Evolutionary conservation across 1,284 basidiomycete species (phyloP).

Genomic region (Mixia osmundae): DNA sequence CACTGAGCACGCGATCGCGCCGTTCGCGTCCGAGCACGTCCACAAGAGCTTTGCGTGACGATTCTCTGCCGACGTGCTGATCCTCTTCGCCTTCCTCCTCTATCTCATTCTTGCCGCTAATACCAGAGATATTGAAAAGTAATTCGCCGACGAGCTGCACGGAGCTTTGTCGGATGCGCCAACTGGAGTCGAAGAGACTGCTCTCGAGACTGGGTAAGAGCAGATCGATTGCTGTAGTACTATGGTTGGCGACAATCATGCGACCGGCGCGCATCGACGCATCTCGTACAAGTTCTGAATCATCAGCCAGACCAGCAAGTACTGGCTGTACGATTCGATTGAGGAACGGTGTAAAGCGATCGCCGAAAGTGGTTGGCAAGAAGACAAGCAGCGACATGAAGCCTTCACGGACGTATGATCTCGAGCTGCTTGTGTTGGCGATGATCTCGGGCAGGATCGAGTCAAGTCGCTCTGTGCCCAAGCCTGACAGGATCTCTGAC

Average conservation of each 20-base stretch:
- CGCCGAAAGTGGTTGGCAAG: conserved; percentile 85
- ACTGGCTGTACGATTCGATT: conserved; percentile 88
- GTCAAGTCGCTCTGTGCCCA: conserved; percentile 93
- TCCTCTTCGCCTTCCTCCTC: conserved; percentile 42
- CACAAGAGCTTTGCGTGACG: conserved; percentile 57
- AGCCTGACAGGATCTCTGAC: conserved; percentile 78
- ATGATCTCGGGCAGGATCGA: conserved; percentile 85
- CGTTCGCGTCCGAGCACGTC: conserved; percentile 75
- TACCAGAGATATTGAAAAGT: conserved; percentile 93
- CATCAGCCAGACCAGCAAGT: conserved; percentile 71
- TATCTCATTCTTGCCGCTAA: conserved; percentile 62
- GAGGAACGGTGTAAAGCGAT: conserved; percentile 83
- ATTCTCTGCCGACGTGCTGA: conserved; percentile 34
- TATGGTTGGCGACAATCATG: conserved; percentile 95
- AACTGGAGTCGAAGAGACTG: conserved; percentile 81
- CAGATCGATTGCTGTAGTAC: conserved; percentile 72
- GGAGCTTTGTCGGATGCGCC: conserved; percentile 85
- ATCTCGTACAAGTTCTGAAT: conserved; percentile 49
- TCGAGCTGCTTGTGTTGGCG: conserved; percentile 64
- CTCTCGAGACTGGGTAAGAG: conserved; percentile 81
- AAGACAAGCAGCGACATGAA: conserved; percentile 96
- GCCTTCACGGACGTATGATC: conserved; percentile 83
- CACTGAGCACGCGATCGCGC: conserved; percentile 70
- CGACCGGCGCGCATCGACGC: conserved; percentile 97
- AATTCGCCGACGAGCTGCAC: conserved; percentile 89